Evolutionary conservation across 2,329 filamentous ascomycete genomes (phyloP).

Genomic region (Ophiostoma tasmaniense): DNA sequence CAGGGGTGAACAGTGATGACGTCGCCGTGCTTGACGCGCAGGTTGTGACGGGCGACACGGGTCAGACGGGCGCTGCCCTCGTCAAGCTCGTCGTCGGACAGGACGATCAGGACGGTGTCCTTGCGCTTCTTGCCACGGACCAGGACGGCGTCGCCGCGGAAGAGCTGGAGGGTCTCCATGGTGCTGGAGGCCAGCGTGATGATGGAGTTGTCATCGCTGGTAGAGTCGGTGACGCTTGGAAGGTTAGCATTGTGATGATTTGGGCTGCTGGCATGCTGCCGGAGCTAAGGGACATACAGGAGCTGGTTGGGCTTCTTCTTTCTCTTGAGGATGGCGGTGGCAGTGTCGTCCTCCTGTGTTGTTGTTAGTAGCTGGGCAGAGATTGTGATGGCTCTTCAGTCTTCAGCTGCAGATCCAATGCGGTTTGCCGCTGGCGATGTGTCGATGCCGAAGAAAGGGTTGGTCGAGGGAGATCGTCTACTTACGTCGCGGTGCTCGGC

Average conservation of each 20-base stretch:
- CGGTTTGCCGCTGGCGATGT: neutral
- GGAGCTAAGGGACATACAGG: conserved; percentile 54
- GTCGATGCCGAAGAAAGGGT: neutral
- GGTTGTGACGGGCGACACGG: conserved; percentile 95
- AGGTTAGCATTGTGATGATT: conserved; percentile 5
- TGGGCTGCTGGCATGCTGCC: neutral
- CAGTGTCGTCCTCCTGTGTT: conserved; percentile 63
- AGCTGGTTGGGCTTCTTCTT: conserved; percentile 99
- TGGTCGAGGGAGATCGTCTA: neutral
- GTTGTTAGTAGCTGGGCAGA: neutral
- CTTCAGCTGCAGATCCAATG: neutral
- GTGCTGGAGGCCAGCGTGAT: conserved; percentile 97
- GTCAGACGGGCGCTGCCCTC: conserved; percentile 96
- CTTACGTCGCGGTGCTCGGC: conserved; percentile 66
- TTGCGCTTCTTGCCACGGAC: conserved; percentile 99
- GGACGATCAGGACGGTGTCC: conserved; percentile 94
- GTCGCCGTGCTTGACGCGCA: conserved; percentile 96
- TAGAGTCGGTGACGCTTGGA: conserved; percentile 85
- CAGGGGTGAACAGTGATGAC: conserved; percentile 95
- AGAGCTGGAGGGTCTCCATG: conserved; percentile 96
- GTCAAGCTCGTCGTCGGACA: conserved; percentile 95
- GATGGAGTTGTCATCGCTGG: conserved; percentile 99
- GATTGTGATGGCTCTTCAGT: neutral
- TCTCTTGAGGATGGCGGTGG: conserved; percentile 97
- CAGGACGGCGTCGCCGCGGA: conserved; percentile 95